Evolutionary conservation across 2,329 filamentous ascomycete genomes (phyloP).

Genomic region (Dissoconium aciculare): DNA sequence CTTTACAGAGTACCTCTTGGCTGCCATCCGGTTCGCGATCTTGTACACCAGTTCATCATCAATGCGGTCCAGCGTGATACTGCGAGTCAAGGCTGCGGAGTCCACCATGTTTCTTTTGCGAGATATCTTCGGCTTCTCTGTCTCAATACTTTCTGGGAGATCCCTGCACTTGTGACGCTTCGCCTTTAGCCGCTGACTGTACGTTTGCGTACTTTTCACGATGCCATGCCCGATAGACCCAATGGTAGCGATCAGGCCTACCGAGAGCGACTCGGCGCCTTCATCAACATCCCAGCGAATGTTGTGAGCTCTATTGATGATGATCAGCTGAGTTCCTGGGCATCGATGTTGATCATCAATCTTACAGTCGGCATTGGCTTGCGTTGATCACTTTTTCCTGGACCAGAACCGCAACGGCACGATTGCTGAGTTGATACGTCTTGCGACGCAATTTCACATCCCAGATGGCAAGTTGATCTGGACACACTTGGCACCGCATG

Average conservation of each 20-base stretch:
- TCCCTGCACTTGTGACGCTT: not conserved
- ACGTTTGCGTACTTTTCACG: not conserved
- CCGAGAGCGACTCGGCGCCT: not conserved
- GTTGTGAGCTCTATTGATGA: not conserved
- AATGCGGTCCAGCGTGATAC: not conserved
- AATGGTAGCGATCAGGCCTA: not conserved
- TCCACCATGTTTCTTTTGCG: not conserved
- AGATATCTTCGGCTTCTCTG: not conserved
- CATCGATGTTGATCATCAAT: not conserved
- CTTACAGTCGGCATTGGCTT: not conserved
- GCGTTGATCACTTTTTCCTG: not conserved
- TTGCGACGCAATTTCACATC: not conserved
- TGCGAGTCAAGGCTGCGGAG: not conserved
- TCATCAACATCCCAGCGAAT: constrained; percentile 1
- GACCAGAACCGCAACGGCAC: not conserved
- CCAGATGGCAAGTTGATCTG: constrained; percentile 1
- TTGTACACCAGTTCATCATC: not conserved
- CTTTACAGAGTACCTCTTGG: not conserved
- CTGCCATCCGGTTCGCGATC: not conserved
- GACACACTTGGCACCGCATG: not conserved
- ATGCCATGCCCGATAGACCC: not conserved
- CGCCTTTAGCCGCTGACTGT: not conserved
- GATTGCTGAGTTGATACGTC: not conserved
- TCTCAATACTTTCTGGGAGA: not conserved
- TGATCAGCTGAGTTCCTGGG: not conserved